Evolutionary conservation across 2,329 filamentous ascomycete species (phyloP).

Genomic region (Colletotrichum coccodes): DNA sequence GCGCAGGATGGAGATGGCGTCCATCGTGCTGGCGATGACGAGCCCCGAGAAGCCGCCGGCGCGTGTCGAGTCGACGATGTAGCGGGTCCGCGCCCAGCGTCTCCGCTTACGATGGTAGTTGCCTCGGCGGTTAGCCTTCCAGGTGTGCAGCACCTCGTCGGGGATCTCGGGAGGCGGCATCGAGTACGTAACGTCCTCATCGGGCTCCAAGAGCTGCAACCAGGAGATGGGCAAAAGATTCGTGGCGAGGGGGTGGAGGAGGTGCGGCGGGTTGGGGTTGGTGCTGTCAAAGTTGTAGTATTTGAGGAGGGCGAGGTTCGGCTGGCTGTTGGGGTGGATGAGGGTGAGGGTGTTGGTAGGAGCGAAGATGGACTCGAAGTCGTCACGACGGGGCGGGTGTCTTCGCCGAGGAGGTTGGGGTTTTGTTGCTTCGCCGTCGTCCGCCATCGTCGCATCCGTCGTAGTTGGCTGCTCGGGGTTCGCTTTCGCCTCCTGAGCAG

Average conservation of each 20-base stretch:
- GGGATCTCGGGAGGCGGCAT: slow-evolving; percentile 70
- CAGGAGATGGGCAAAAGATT: slow-evolving; percentile 88
- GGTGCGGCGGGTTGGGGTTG: slow-evolving; percentile 65
- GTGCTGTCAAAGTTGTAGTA: slow-evolving; percentile 88
- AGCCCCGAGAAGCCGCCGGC: slow-evolving; percentile 85
- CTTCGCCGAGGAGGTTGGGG: slow-evolving; percentile 9
- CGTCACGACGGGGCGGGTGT: slow-evolving; percentile 44
- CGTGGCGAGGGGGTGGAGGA: slow-evolving; percentile 80
- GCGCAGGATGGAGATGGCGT: slow-evolving; percentile 79
- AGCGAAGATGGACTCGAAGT: slow-evolving; percentile 73
- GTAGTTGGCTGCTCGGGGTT: not conserved
- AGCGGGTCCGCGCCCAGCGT: slow-evolving; percentile 78
- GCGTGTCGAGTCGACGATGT: slow-evolving; percentile 79
- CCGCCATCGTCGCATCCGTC: not conserved
- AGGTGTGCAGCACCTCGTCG: slow-evolving; percentile 69
- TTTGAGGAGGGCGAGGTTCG: slow-evolving; percentile 86
- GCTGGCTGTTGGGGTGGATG: slow-evolving; percentile 83
- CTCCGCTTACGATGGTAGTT: slow-evolving; percentile 90
- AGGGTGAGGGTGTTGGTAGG: slow-evolving; percentile 82
- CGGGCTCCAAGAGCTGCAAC: slow-evolving; percentile 87
- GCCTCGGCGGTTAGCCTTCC: slow-evolving; percentile 85
- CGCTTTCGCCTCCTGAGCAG: not conserved
- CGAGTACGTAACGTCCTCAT: slow-evolving; percentile 78
- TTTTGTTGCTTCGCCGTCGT: slow-evolving; percentile 6
- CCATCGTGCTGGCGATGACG: slow-evolving; percentile 84